Evolutionary conservation across 306 rosid species (phyloP), one percentile per base, ranked within the genome.

Genomic region (Ziziphus jujuba): DNA sequence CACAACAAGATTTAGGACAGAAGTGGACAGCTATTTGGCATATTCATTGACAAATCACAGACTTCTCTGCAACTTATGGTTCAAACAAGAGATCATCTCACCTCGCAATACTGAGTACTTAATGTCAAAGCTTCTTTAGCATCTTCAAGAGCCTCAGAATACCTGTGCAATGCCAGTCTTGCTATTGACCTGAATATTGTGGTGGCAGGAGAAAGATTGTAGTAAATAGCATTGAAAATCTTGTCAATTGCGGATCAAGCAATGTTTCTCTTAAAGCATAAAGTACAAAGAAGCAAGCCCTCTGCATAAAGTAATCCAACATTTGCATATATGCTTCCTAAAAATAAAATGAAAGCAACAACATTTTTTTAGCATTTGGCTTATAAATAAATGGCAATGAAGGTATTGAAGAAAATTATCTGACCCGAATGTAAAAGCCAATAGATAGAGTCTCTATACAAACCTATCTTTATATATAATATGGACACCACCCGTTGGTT

Each of bases 401-500:
- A n/a, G n/a, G n/a, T n/a, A n/a, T n/a, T n/a, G n/a, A n/a, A n/a
- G n/a, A n/a, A n/a, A n/a, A n/a, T n/a, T n/a, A n/a, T n/a, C n/a
- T n/a, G n/a, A n/a, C n/a, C n/a, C 15, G 10, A 48, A 56, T 56
- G 34, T 19, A 8, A 28, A n/a, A 44, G 21, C 56, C 53, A 8
- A 28, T 33, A 64, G 2, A 70, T n/a, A 52, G 3, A 33, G 52
- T 33, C 7, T 17, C 6, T 47, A 35, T 47, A 35, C 57, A 67
- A 73, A 91, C 98, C 98, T 89, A 86, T 87, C 84, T 66, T 84
- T 87, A 55, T 66, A 81, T 21, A 77, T 61, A 59, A 84, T 70
- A 73, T 92, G 87, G 22, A 84, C 60, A 45, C 92, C 97, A 28
- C 98, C 98, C 40, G 83, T 79, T 62, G 96, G 92, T 64, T 80